Conservation (phyloP, 768 basidiomycete genomes). For the Leccinum uliginosum region DNA sequence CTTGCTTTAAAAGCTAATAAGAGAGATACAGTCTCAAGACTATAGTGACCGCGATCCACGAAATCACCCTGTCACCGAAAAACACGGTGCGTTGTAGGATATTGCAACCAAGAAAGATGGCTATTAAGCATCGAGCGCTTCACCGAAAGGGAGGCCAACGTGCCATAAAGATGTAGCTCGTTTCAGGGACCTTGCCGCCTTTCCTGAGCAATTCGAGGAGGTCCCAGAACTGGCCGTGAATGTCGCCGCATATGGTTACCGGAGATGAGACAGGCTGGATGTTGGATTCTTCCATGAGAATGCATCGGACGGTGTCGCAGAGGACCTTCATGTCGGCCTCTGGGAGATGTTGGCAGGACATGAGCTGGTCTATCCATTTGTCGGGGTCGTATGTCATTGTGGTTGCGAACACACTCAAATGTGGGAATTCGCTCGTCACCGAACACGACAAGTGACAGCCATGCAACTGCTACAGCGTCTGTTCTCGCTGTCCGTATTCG, state of each 20-base stretch:
- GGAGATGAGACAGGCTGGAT: constrained; percentile 95
- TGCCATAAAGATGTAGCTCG: constrained; percentile 96
- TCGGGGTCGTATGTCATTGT: constrained; percentile 48
- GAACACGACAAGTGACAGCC: neutral
- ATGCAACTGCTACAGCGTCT: constrained; percentile 20
- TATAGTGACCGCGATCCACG: constrained; percentile 95
- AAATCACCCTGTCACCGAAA: constrained; percentile 75
- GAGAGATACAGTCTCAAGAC: constrained; percentile 89
- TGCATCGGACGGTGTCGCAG: constrained; percentile 83
- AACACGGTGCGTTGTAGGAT: neutral
- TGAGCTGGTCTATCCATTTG: constrained; percentile 87
- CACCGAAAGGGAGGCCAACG: constrained; percentile 44
- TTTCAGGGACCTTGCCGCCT: constrained; percentile 81
- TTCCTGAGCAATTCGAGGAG: constrained; percentile 84
- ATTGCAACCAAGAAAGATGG: neutral
- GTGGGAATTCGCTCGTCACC: constrained; percentile 13
- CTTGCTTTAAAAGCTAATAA: constrained; percentile 86
- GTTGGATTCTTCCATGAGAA: constrained; percentile 95
- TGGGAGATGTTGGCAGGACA: constrained; percentile 80
- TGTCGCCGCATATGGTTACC: constrained; percentile 93
- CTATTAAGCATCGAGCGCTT: constrained; percentile 25
- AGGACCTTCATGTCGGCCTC: constrained; percentile 92
- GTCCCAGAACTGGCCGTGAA: constrained; percentile 98
- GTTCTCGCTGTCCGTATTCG: constrained; percentile 13
- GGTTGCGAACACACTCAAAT: constrained; percentile 1